These are phyloP conservation scores for Drechslera avenae DNA, from an alignment of 2,329 filamentous ascomycete species.

Conservation along the genomic window DNA sequence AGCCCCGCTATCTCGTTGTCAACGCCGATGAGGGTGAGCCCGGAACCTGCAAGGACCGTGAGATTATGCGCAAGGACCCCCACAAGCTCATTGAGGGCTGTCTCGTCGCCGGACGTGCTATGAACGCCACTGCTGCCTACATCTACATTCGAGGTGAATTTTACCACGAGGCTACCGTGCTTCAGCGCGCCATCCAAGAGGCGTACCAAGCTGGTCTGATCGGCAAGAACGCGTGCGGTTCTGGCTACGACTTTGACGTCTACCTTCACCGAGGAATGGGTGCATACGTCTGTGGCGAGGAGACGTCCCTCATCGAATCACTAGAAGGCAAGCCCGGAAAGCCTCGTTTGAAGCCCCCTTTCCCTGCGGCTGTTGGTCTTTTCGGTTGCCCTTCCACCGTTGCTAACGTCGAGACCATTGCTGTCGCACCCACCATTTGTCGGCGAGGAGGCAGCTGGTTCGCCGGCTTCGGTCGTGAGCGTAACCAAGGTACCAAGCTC, in stretches of 20 bases:
- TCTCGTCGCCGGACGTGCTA: conserved; percentile 91
- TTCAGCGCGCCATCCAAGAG: conserved; percentile 96
- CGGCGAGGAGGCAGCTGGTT: conserved; percentile 94
- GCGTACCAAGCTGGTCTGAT: conserved; percentile 93
- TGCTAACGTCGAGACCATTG: conserved; percentile 96
- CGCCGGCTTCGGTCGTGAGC: conserved; percentile 88
- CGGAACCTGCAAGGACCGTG: conserved; percentile 98
- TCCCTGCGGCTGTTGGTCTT: conserved; percentile 94
- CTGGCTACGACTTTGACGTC: conserved; percentile 97
- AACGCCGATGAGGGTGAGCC: conserved; percentile 99
- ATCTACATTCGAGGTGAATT: conserved; percentile 99
- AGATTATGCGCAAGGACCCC: conserved; percentile 99
- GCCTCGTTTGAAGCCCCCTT: conserved; percentile 96
- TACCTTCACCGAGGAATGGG: conserved; percentile 96
- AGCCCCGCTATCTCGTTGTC: conserved; percentile 95
- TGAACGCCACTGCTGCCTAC: conserved; percentile 98
- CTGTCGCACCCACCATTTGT: conserved; percentile 94
- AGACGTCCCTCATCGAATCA: conserved; percentile 97
- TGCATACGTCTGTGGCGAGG: conserved; percentile 97
- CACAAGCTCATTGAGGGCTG: conserved; percentile 99
- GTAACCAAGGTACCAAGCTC: conserved; percentile 96
- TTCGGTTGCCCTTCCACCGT: conserved; percentile 98
- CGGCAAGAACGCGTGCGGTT: conserved; percentile 96
- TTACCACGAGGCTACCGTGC: conserved; percentile 89
- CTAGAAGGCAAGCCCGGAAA: conserved; percentile 98